Percentiles rank a stretch among this genome's conserved stretches.
phyloP scores from a whole-genome alignment of 1,284 basidiomycete species.

The Phellinidium pouzarii region DNA sequence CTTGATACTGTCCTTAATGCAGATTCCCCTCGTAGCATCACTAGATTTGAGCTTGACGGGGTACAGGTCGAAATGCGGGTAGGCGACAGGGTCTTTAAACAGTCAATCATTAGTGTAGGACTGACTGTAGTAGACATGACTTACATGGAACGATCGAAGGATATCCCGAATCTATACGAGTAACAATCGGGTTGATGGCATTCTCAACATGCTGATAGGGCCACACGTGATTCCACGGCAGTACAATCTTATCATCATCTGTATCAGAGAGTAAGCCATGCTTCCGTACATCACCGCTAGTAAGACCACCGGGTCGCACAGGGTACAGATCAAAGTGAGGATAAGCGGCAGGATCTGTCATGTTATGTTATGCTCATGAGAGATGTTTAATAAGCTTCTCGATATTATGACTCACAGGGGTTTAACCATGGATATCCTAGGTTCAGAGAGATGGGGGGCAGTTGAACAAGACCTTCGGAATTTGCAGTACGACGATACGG shows the following conservation, averaged over 20 bases:
- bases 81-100: constrained; percentile 4
- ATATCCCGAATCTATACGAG: constrained; percentile 8
- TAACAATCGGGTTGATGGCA: constrained; percentile 17
- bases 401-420: constrained; percentile 24
- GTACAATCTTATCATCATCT: background rate
- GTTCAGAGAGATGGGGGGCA: background rate
- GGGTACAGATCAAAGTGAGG: constrained; percentile 27
- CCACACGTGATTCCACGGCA: constrained; percentile 23
- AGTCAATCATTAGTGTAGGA: background rate
- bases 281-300: background rate
- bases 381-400: background rate
- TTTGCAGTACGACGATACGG: constrained; percentile 22
- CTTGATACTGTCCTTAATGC: too few relatives aligned
- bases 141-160: constrained; percentile 11
- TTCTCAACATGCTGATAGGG: constrained; percentile 1
- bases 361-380: constrained; percentile 13
- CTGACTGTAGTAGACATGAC: background rate
- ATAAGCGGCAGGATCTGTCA: constrained; percentile 24
- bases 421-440: constrained; percentile 29
- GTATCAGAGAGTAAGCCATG: background rate
- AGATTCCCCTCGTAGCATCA: too few relatives aligned
- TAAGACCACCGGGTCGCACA: constrained; percentile 8
- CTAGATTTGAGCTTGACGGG: constrained; percentile 7
- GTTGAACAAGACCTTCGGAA: background rate
- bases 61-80: constrained; percentile 23